Base-by-base conservation (phyloP, 208 protist species). In the Acanthamoeba lenticulata region DNA sequence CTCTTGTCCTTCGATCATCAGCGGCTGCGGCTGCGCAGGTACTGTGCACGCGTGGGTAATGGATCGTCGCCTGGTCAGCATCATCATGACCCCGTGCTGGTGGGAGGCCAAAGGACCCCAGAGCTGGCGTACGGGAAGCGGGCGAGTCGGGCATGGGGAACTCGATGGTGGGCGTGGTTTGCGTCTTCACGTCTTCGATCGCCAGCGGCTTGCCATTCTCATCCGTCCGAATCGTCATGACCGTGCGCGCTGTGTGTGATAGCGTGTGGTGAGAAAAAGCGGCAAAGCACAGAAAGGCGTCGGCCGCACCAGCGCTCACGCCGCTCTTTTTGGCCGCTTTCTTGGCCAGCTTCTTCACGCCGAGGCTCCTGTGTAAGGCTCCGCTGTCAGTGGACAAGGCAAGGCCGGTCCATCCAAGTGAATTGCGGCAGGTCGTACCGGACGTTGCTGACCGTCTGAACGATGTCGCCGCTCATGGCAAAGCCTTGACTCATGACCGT, bases 261-360 rank as follows among this genome's bases (percentile, higher is more conserved):
- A 44, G 19, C 36, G 34, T 24, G 65, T 21, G 29, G 2, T 15
- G 3, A 0, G 32, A 36, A 1, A 86, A 24, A 86, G 15, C 45
- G 57, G 11, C 34, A 32, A 24, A 38, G 2, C 5, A 27, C 2
- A 5, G n/a, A 9, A 13, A 72, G 29, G 40, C 24, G 6, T 13
- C 45, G 36, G 15, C 9, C 19, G 17, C 57, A 86, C 77, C 77
- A 2, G 77, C 77, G 29, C 77, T 86, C 3, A 86, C n/a, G 40
- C 24, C n/a, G 77, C 44, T 86, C 77, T 86, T 86, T 44, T 86
- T 86, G 21, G 77, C 77, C n/a, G 77, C 77, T 32, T 44, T 86
- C 77, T 86, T 86, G 44, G 77, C 77, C 2, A 86, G 40, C 77
- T 86, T 86, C 19, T 21, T 55, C 27, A 86, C 77, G 2, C 77